These are phyloP conservation scores for Talaromyces islandicus DNA, from an alignment of 2,329 filamentous ascomycete species.

Conservation along the genomic window DNA sequence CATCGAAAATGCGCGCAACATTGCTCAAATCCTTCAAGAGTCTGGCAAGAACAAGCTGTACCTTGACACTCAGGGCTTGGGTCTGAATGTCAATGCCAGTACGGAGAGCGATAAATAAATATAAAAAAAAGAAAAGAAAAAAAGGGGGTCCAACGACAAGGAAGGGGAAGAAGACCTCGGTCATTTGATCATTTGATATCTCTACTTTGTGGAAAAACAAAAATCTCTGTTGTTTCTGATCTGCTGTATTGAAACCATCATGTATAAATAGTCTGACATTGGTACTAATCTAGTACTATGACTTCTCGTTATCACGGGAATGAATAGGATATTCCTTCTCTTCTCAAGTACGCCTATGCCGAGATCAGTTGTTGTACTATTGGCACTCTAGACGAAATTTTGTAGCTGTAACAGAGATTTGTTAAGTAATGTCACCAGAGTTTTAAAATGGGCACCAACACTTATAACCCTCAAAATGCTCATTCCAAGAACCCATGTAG, in stretches of 20 bases:
- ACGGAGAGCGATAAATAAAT: slow-evolving; percentile 11
- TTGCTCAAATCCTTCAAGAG: slow-evolving; percentile 84
- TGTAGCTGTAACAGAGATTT: neutral
- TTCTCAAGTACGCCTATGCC: neutral
- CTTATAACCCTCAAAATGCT: neutral
- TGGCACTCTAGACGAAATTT: neutral
- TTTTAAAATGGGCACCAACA: neutral
- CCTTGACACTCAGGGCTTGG: slow-evolving; percentile 83
- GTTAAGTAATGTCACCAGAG: too few species aligned
- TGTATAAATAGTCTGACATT: slow-evolving; percentile 11
- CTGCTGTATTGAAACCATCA: slow-evolving; percentile 1
- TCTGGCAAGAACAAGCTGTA: slow-evolving; percentile 87
- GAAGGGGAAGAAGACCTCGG: neutral
- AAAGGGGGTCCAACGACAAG: neutral
- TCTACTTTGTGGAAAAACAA: slow-evolving; percentile 3
- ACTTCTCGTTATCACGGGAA: slow-evolving; percentile 3
- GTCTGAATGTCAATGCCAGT: slow-evolving; percentile 67
- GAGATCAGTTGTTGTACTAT: neutral
- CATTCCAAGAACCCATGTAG: neutral
- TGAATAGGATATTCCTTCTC: neutral
- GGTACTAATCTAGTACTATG: slow-evolving; percentile 11
- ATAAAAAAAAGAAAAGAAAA: neutral
- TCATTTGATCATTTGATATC: neutral
- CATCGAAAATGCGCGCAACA: slow-evolving; percentile 90
- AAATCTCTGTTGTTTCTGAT: neutral